A percentile compares a stretch with the other conserved stretches of the same genome.
phyloP scores from a whole-genome alignment of 176 grass and related monocot genomes.

The Chloris gayana region DNA sequence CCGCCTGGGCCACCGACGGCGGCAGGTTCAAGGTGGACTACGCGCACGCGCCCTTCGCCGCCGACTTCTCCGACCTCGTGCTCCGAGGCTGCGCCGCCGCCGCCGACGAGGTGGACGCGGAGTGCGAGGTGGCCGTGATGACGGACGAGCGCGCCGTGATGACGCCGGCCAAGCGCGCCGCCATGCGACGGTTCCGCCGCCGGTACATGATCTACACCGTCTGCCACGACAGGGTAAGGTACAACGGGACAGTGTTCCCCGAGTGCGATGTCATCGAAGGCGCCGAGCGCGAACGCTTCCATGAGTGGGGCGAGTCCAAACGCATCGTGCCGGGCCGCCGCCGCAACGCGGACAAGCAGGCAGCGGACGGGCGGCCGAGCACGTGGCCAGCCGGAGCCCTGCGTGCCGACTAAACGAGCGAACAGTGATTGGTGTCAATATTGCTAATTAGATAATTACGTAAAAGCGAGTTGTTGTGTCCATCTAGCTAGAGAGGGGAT shows the following conservation, averaged over 20 bases:
- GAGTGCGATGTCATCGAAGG: constrained; percentile 64
- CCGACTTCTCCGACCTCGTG: constrained; percentile 62
- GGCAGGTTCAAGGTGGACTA: constrained; percentile 75
- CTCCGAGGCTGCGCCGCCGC: constrained; percentile 54
- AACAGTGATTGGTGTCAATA: not conserved
- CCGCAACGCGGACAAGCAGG: constrained; percentile 2
- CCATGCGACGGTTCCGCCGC: constrained; percentile 72
- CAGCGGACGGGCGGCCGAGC: not conserved
- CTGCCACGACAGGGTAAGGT: constrained; percentile 76
- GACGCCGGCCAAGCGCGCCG: constrained; percentile 60
- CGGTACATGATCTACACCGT: constrained; percentile 67
- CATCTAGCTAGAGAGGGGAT: no score
- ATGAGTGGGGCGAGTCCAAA: constrained; percentile 76
- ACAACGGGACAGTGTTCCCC: constrained; percentile 60
- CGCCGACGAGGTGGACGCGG: constrained; percentile 7
- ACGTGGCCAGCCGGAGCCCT: constrained; percentile 15
- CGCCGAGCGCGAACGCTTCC: constrained; percentile 41
- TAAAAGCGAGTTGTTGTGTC: no score
- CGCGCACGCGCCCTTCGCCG: constrained; percentile 66
- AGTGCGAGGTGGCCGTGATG: constrained; percentile 65
- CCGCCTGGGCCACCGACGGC: constrained; percentile 81
- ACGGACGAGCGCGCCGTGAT: constrained; percentile 65
- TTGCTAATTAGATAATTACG: no score
- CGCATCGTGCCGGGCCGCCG: constrained; percentile 19
- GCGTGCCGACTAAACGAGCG: not conserved